Evolutionary conservation across 2,329 filamentous ascomycete species (phyloP).

Genomic region (Diplodia corticola): DNA sequence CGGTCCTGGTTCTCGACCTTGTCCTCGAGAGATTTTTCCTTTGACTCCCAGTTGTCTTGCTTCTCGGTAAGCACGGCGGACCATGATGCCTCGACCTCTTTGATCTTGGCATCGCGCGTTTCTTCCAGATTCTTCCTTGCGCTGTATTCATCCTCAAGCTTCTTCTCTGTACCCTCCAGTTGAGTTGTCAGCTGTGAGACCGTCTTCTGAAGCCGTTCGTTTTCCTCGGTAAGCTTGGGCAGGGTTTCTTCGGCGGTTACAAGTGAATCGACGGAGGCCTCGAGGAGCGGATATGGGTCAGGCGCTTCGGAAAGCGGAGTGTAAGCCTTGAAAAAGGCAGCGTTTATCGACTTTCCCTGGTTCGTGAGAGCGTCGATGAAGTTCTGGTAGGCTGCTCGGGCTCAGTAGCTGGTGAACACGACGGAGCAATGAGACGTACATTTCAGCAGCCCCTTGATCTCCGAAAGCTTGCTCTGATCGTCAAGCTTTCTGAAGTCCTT

Average conservation of each 20-base stretch:
- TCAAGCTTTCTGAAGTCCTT: conserved; percentile 97
- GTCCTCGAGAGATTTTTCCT: conserved; percentile 86
- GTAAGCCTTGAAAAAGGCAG: conserved; percentile 89
- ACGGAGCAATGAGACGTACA: conserved; percentile 51
- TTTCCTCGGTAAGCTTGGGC: conserved; percentile 85
- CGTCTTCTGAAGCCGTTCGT: conserved; percentile 78
- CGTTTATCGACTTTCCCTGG: conserved; percentile 91
- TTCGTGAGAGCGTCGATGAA: conserved; percentile 97
- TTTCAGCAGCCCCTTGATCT: conserved; percentile 89
- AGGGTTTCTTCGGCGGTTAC: conserved; percentile 89
- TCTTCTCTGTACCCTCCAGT: conserved; percentile 78
- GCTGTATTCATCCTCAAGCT: conserved; percentile 74
- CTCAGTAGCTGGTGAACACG: conserved; percentile 26
- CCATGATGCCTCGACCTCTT: conserved; percentile 90
- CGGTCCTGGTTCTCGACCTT: conserved; percentile 94
- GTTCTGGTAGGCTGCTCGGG: conserved; percentile 78
- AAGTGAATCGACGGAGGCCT: conserved; percentile 93
- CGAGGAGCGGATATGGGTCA: conserved; percentile 92
- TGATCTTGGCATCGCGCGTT: conserved; percentile 74
- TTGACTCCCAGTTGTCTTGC: conserved; percentile 92
- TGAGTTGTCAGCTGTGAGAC: conserved; percentile 74
- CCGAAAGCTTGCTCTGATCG: conserved; percentile 78
- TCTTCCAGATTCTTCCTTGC: conserved; percentile 75
- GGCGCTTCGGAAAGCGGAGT: conserved; percentile 92
- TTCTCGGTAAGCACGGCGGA: conserved; percentile 87